Evolutionary conservation across 345 rosid genomes (phyloP), one percentile per base, ranked within the genome.

Genomic region (Lagerstroemia speciosa): DNA sequence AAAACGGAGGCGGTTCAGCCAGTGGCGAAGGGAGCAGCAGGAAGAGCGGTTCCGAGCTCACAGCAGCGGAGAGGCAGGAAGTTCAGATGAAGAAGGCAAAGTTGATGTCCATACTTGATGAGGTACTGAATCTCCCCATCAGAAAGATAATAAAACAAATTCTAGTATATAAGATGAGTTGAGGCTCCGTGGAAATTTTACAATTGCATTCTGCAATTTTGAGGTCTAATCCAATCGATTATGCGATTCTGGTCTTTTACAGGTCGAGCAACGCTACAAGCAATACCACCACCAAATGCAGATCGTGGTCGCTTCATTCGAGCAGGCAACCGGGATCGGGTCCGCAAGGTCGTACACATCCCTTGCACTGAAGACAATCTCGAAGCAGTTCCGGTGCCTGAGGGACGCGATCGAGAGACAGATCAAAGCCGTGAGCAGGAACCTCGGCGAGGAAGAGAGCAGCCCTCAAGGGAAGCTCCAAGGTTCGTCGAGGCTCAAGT

Each of bases 241-340:
- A 2, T 27, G 0, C 6, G 1, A 37, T 67, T 9, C 16, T 34
- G 31, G 24, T 63, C 8, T 16, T 64, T 38, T 20, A 2, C 9
- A 90, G 97, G 89, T 83, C 77, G 94, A 88, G 73, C 80, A 88
- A 69, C 77, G 85, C 70, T 88, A 88, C 80, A 84, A 75, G 73
- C 89, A 90, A 64, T 90, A 90, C 71, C 81, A 88, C 72, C 79
- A 80, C 55, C 90, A 88, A 70, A 88, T 90, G 94, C 85, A 86
- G n/a, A 45, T 75, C 1, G 82, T 80, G 40, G 76, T 77, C 43
- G 71, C 88, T 33, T 76, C 86, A 3, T 90, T 88, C 73, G 92
- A 90, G 80, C 87, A 86, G 74, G 89, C 73, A 0, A 83, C 87
- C 3, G 92, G 94, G 15, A 46, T 75, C 8, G 90, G 88, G 17